Conservation (phyloP, 148 eudicot genomes). For the Polygonum maritimum region DNA sequence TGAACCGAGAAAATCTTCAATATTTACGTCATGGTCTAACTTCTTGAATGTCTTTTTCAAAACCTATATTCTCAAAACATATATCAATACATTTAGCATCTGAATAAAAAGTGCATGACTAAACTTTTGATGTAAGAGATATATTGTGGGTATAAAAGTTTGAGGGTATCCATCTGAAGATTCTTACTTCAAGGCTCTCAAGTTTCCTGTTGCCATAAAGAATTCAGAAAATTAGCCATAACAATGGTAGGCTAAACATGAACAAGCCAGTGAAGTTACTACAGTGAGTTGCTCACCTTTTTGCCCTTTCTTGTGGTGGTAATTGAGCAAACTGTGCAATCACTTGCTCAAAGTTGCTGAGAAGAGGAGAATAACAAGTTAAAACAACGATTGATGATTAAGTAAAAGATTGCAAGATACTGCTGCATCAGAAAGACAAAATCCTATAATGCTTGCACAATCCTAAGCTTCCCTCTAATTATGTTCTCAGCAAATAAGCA, state of each 20-base stretch:
- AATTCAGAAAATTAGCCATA: slow-evolving; percentile 15
- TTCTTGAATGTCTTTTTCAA: slow-evolving; percentile 71
- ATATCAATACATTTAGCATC: slow-evolving; percentile 1
- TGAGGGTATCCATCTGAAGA: slow-evolving; percentile 6
- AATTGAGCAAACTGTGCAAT: slow-evolving; percentile 77
- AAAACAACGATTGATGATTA: background rate
- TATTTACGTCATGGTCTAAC: slow-evolving; percentile 65
- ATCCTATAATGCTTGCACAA: background rate
- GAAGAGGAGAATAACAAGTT: background rate
- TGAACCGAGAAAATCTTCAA: slow-evolving; percentile 55
- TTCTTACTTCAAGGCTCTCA: slow-evolving; percentile 94
- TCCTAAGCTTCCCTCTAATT: background rate
- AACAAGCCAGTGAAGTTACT: background rate
- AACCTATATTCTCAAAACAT: slow-evolving; percentile 30
- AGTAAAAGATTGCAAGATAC: background rate
- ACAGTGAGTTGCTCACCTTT: slow-evolving; percentile 7
- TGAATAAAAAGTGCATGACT: background rate
- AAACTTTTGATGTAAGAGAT: background rate
- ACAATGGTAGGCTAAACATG: background rate
- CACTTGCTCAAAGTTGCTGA: slow-evolving; percentile 78
- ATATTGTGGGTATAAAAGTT: background rate
- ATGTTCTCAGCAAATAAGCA: background rate
- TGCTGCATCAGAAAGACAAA: background rate
- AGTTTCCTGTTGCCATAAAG: slow-evolving; percentile 62
- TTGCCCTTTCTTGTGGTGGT: slow-evolving; percentile 69